Evolutionary conservation across 208 protist genomes (phyloP), one percentile per base, ranked within the genome.

Genomic region (Phytomonas francai): DNA sequence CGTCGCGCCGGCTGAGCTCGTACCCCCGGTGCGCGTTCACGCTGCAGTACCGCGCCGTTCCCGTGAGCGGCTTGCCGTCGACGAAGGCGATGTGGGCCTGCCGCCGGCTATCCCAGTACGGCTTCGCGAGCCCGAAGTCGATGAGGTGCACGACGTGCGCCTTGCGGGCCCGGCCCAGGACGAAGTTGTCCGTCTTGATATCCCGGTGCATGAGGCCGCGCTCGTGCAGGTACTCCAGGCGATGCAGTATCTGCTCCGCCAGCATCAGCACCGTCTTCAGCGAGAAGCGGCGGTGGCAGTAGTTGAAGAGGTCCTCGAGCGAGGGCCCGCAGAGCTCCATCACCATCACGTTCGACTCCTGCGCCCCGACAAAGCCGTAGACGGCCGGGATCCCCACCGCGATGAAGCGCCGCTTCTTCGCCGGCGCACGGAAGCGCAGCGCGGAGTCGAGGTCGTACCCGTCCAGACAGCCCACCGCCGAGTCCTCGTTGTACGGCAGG

Each of bases 261-360:
- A 99, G 69, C 98, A 99, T 99, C n/a, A 99, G 86, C n/a, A 99
- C 95, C 28, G 99, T 99, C 84, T 99, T 99, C 29, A 99, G 67
- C 4, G 92, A 97, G 73, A 99, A 99, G 60, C 87, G 84, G 42
- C 88, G 79, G 68, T 90, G 82, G 59, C 89, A 95, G 81, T 96
- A 96, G 69, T 92, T 95, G 70, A 97, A 95, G 19, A 97, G 59
- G 65, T 95, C 88, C 63, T 95, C 90, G 25, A 96, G 76, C 27
- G 86, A 93, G 16, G 93, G 91, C 2, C 93, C 93, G 56, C 92
- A 92, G 33, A 96, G 80, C 70, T 97, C 90, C 80, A 96, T 95
- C 57, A 92, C 93, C 79, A 97, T 86, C 0, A 95, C 97, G 78
- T 99, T 99, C 77, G 98, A 99, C 56, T 99, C 96, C 0, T 94